These are phyloP conservation scores for Chrysanthemum seticuspe DNA, from an alignment of 129 eudicot genomes.

Conservation along the genomic window DNA sequence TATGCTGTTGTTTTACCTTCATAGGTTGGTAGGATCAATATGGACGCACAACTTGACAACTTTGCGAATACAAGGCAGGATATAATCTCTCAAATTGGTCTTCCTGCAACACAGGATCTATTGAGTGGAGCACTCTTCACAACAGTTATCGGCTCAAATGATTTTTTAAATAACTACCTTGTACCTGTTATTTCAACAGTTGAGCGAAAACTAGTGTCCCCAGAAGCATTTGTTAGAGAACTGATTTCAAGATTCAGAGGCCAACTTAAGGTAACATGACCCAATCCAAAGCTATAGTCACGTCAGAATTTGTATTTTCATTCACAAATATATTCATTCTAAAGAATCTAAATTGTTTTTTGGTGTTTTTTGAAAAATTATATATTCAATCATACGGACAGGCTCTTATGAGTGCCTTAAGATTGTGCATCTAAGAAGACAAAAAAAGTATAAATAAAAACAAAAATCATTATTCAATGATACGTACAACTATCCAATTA, in stretches of 20 bases:
- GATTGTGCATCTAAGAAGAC: too few species aligned
- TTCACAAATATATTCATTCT: background rate
- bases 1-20: background rate
- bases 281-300: conserved; percentile 12
- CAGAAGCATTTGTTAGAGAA: conserved; percentile 56
- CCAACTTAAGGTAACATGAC: conserved; percentile 64
- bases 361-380: too few species aligned
- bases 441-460: too few species aligned
- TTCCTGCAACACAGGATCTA: conserved; percentile 46
- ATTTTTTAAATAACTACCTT: conserved; percentile 84
- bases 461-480: too few species aligned
- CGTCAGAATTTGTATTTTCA: background rate
- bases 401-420: too few species aligned
- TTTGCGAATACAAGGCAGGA: conserved; percentile 80
- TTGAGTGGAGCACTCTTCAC: conserved; percentile 60
- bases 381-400: too few species aligned
- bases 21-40: conserved; percentile 79
- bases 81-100: conserved; percentile 57
- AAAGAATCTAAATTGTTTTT: too few species aligned
- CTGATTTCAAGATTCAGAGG: conserved; percentile 61
- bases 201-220: conserved; percentile 52
- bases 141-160: conserved; percentile 84
- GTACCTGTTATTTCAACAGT: conserved; percentile 51
- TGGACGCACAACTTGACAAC: conserved; percentile 85
- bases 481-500: too few species aligned